Base-by-base conservation (phyloP, 371 early-diverging fungal genomes). In the Choanephora cucurbitarum region DNA sequence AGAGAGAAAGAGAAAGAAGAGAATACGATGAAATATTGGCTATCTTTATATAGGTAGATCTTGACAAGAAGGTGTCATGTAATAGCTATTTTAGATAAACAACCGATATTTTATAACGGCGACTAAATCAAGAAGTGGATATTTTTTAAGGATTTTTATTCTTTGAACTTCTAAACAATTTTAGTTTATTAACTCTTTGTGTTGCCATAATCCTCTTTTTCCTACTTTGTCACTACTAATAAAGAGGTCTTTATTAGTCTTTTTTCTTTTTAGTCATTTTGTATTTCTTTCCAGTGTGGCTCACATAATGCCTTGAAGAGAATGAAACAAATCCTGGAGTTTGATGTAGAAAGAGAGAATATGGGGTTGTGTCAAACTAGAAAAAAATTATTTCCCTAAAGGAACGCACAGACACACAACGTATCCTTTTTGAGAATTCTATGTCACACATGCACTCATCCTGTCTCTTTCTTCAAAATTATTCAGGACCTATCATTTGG, bases 1-100 rank as follows among this genome's bases (percentile, higher is more conserved):
- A 18, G 22, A 32, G 7, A 56, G 28, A 4, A 41, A 52, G 24
- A 52, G 52, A 28, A 41, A 40, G 21, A 23, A 41, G 40, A 52
- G 41, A 52, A 41, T 22, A 42, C n/a, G n/a, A n/a, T n/a, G n/a
- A n/a, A n/a, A n/a, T n/a, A n/a, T n/a, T n/a, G n/a, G n/a, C n/a
- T n/a, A n/a, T n/a, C n/a, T n/a, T n/a, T n/a, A n/a, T n/a, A n/a
- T n/a, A n/a, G n/a, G n/a, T n/a, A n/a, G n/a, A n/a, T n/a, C n/a
- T 28, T 28, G 28, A 28, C 28, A 28, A 28, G 3, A 28, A 28
- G 28, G 28, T 28, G 7, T 28, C 28, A 28, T 28, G n/a, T 7
- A 28, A 28, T 7, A 28, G 28, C 28, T 28, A 28, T 37, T 37
- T 14, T 37, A 37, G 37, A 37, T 37, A 11, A 9, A 37, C 10